Base-by-base conservation (phyloP, 169 alveolate genomes). In the Eimeria necatrix region DNA sequence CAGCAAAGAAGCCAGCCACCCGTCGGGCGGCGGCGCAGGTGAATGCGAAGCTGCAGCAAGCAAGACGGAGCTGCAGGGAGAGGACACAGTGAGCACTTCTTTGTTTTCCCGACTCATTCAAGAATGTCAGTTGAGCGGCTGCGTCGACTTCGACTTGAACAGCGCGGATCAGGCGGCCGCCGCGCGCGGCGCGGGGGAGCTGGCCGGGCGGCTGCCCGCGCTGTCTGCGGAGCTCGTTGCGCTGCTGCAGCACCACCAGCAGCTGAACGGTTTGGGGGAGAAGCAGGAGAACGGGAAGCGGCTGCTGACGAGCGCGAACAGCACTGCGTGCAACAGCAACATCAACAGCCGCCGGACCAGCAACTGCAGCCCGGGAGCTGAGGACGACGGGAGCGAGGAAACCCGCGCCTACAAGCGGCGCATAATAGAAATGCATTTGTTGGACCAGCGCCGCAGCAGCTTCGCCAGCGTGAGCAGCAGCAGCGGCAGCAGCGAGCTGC, bases 251-350 rank as follows among this genome's bases (percentile, higher is more conserved):
- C 91, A 84, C 6, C 73, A 60, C 91, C 91, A 84, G 20, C 91
- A 84, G 20, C 78, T 53, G 46, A 41, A n/a, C 91, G 49, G 48
- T 7, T 16, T 84, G 53, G 51, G 59, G 78, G 78, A 84, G 20
- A 84, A 84, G 80, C 53, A 74, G 49, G 91, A 60, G 64, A 60
- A 53, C 7, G 18, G 60, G 3, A 84, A 84, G 48, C 78, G 91
- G 78, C 46, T 84, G 76, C 91, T 84, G 5, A 76, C 80, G 20
- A 84, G 91, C n/a, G 91, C 76, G 22, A 60, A 60, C 32, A 84
- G 91, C 78, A 84, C 91, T 6, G 91, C 78, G 10, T 84, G 91
- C 80, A 84, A 84, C 78, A 84, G 91, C 80, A 84, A 56, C 91
- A 84, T 51, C 60, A 84, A 53, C 91, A 84, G 91, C 78, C 91